Conservation (phyloP, 441 rosid species). For the Codiaeum variegatum region DNA sequence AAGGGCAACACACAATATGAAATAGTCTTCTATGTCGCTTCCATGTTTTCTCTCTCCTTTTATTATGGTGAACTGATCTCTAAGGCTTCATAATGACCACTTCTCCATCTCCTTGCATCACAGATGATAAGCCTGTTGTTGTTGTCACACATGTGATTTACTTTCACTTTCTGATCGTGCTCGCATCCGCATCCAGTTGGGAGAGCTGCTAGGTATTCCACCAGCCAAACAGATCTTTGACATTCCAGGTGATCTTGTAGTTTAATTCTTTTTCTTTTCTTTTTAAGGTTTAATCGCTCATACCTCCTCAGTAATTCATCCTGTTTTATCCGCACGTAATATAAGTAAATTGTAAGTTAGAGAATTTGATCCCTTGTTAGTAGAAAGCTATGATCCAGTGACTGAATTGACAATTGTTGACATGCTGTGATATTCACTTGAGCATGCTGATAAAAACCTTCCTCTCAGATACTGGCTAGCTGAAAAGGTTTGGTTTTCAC, state of each 20-base stretch:
- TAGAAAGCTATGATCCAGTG: slow-evolving; percentile 49
- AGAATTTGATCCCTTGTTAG: slow-evolving; percentile 18
- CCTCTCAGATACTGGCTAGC: slow-evolving; percentile 32
- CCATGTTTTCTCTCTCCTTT: neutral
- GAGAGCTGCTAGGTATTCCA: slow-evolving; percentile 67
- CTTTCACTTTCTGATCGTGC: slow-evolving; percentile 60
- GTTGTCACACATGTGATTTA: slow-evolving; percentile 76
- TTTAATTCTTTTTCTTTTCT: neutral
- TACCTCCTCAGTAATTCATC: neutral
- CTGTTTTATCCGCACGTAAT: neutral
- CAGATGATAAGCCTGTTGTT: slow-evolving; percentile 82
- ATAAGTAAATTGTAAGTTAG: neutral
- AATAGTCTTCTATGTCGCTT: neutral
- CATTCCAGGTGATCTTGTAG: slow-evolving; percentile 56
- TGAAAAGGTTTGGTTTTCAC: slow-evolving; percentile 37
- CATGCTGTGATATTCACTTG: slow-evolving; percentile 71
- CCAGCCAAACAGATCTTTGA: slow-evolving; percentile 73
- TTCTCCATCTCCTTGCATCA: slow-evolving; percentile 7
- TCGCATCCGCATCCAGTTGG: slow-evolving; percentile 46
- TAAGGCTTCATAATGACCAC: neutral
- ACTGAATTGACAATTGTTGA: slow-evolving; percentile 47
- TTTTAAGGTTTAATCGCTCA: neutral
- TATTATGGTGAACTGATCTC: neutral
- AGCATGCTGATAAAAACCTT: slow-evolving; percentile 72
- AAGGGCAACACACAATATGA: neutral